These are phyloP conservation scores for Serendipita sp. DNA, from an alignment of 768 basidiomycete species.

Conservation along the genomic window DNA sequence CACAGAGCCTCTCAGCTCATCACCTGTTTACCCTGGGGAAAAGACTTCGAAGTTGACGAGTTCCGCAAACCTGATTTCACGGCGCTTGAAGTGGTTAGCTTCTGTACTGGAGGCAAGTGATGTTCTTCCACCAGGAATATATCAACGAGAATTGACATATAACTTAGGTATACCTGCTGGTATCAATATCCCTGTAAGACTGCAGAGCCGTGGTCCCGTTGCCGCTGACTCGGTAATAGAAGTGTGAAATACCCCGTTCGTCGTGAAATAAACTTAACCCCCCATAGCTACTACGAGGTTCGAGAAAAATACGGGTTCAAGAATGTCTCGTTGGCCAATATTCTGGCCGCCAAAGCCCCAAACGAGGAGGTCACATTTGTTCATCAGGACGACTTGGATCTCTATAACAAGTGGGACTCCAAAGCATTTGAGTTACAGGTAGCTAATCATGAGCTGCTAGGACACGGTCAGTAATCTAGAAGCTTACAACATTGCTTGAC, in stretches of 20 bases:
- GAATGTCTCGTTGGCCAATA: conserved; percentile 28
- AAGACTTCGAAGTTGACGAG: conserved; percentile 28
- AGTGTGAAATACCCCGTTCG: conserved; percentile 5
- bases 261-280: not conserved
- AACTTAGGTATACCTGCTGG: conserved; percentile 62
- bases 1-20: conserved; percentile 61
- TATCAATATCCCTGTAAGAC: conserved; percentile 60
- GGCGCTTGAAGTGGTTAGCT: conserved; percentile 64
- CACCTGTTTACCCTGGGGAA: conserved; percentile 65
- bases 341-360: conserved; percentile 74
- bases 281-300: conserved; percentile 59
- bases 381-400: conserved; percentile 54
- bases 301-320: conserved; percentile 74
- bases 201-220: not conserved
- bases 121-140: not conserved
- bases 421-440: conserved; percentile 76
- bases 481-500: not conserved
- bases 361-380: conserved; percentile 71
- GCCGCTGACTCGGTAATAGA: not conserved
- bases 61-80: conserved; percentile 76
- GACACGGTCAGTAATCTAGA: conserved; percentile 35
- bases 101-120: conserved; percentile 59
- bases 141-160: conserved; percentile 4
- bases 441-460: conserved; percentile 77
- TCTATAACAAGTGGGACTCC: conserved; percentile 66